phyloP scores from a whole-genome alignment of 768 basidiomycete genomes.

The Tulasnella sp. region DNA sequence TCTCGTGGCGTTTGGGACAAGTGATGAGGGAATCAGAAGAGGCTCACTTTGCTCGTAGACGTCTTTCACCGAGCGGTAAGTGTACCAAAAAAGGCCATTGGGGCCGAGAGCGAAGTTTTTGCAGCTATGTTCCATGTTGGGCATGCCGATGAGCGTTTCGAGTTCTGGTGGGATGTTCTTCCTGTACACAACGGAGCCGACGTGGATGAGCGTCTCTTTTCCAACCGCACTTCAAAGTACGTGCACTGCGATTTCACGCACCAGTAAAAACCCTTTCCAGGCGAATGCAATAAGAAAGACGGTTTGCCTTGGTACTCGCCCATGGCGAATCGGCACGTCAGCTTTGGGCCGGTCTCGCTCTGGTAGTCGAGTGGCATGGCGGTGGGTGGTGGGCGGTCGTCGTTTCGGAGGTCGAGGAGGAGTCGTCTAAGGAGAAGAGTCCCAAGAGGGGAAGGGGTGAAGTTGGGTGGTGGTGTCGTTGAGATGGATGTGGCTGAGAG shows the following conservation, averaged over 20 bases:
- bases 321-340: conserved; percentile 6
- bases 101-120: conserved; percentile 8
- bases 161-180: conserved; percentile 5
- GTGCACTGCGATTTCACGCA: background rate
- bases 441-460: background rate
- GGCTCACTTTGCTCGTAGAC: conserved; percentile 5
- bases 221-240: background rate
- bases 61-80: conserved; percentile 7
- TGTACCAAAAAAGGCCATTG: conserved; percentile 4
- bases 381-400: background rate
- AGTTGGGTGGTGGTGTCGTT: too few relatives aligned
- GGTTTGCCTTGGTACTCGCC: conserved; percentile 8
- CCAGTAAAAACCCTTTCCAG: background rate
- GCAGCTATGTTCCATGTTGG: background rate
- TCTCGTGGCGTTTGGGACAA: background rate
- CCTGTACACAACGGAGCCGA: too few relatives aligned
- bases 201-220: too few relatives aligned
- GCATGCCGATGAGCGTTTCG: background rate
- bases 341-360: conserved; percentile 5
- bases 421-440: background rate
- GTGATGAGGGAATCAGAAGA: background rate
- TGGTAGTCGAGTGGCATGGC: conserved; percentile 8
- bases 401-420: background rate
- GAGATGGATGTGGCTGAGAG: background rate
- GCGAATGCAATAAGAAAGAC: background rate